These are phyloP conservation scores for Ophiostoma pallidulum DNA, from an alignment of 2,329 filamentous ascomycete species.

Conservation along the genomic window DNA sequence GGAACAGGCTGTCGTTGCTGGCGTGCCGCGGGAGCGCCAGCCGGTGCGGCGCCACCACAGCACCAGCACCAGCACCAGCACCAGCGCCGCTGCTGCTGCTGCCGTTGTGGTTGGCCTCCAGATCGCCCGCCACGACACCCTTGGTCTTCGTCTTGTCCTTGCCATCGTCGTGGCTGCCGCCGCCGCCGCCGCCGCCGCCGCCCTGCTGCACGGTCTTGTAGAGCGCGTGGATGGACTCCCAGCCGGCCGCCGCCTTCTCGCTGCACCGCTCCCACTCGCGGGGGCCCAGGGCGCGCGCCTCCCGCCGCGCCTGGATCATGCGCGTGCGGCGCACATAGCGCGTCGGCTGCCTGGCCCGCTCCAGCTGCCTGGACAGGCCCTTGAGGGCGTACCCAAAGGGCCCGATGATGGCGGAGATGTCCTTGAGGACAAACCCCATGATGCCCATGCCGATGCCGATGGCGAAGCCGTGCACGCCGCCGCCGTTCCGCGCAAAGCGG, in stretches of 20 bases:
- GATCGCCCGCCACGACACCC: not conserved
- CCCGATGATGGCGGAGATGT: conserved; percentile 51
- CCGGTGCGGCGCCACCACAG: too few relatives aligned
- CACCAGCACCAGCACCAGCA: too few relatives aligned
- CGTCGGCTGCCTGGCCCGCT: conserved; percentile 43
- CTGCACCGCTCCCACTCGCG: conserved; percentile 23
- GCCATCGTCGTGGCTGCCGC: conserved; percentile 17
- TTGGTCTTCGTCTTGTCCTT: not conserved
- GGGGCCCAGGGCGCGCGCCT: conserved; percentile 27
- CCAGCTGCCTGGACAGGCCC: conserved; percentile 51
- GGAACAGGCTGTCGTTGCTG: conserved; percentile 7
- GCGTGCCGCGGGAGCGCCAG: not conserved
- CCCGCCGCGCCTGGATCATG: conserved; percentile 48
- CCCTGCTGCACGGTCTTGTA: conserved; percentile 30
- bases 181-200: not conserved
- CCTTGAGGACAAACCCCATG: conserved; percentile 55
- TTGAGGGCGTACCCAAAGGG: conserved; percentile 55
- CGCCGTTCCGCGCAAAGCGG: conserved; percentile 45
- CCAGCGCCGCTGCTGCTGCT: not conserved
- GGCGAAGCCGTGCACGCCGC: conserved; percentile 33
- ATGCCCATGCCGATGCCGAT: conserved; percentile 54
- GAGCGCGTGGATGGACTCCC: conserved; percentile 33
- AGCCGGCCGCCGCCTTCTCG: conserved; percentile 31
- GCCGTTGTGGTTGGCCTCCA: not conserved
- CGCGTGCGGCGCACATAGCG: conserved; percentile 46